A percentile compares a stretch with the other conserved stretches of the same genome.
These are phyloP conservation scores for Voacanga thouarsii DNA, from an alignment of 257 asterid species.

Conservation along the genomic window DNA sequence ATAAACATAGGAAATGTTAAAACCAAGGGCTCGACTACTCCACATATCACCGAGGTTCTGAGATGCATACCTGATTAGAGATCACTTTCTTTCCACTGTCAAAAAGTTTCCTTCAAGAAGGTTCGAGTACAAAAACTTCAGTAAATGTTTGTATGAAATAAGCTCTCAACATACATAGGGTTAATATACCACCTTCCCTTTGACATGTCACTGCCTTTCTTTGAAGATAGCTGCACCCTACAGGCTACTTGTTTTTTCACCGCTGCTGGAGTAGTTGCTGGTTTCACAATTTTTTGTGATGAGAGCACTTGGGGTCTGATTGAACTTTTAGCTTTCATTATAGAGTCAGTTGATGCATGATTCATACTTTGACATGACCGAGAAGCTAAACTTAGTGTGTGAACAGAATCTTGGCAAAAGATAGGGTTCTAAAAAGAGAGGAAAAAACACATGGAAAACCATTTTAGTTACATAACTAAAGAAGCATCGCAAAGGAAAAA, in stretches of 20 bases:
- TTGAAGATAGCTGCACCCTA: conserved; percentile 28
- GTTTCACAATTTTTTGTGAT: conserved; percentile 37
- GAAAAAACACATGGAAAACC: conserved; percentile 1
- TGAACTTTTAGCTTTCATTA: conserved; percentile 40
- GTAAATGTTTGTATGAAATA: conserved; percentile 10
- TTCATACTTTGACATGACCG: conserved; percentile 53
- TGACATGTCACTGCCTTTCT: conserved; percentile 27
- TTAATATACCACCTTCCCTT: conserved; percentile 60
- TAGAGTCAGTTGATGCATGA: conserved; percentile 49
- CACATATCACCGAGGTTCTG: not conserved
- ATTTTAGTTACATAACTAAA: not conserved
- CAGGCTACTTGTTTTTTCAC: conserved; percentile 37
- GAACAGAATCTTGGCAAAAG: conserved; percentile 71
- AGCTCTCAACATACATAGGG: not conserved
- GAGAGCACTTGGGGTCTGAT: conserved; percentile 41
- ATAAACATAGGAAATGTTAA: not conserved
- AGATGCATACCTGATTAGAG: conserved; percentile 44
- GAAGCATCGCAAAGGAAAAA: conserved; percentile 9
- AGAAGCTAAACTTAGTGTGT: conserved; percentile 62
- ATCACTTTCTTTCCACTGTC: conserved; percentile 30
- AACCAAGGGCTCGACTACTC: not conserved
- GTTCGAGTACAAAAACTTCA: conserved; percentile 11
- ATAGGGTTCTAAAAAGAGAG: conserved; percentile 50
- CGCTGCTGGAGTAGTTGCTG: conserved; percentile 37
- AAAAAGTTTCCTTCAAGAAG: conserved; percentile 57